A percentile compares a stretch with the other conserved stretches of the same genome.
Conservation (phyloP, 495 filamentous ascomycete genomes). For the Symbiotaphrina buchneri region DNA sequence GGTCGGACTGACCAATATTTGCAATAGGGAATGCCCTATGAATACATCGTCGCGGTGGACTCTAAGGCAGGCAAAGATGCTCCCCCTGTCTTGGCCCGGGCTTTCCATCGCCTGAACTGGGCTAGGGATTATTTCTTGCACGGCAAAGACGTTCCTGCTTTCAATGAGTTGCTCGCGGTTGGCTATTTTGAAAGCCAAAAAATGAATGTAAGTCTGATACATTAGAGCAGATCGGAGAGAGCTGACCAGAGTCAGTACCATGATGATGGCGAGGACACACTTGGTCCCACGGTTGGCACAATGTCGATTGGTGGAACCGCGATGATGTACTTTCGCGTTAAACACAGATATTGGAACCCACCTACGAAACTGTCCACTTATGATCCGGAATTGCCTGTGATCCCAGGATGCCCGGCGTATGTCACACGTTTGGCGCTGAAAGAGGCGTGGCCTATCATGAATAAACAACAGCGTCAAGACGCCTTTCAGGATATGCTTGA, state of each 20-base stretch:
- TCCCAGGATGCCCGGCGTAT: constrained; percentile 17
- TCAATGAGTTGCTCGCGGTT: constrained; percentile 57
- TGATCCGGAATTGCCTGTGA: constrained; percentile 8
- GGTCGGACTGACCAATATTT: no score
- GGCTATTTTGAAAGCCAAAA: constrained; percentile 51
- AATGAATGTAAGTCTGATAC: constrained; percentile 33
- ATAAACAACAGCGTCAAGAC: constrained; percentile 9
- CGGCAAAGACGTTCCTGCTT: constrained; percentile 14
- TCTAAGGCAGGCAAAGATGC: constrained; percentile 41
- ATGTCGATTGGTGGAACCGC: constrained; percentile 50
- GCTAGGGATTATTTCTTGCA: constrained; percentile 25
- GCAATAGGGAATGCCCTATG: constrained; percentile 66
- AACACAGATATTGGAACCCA: constrained; percentile 27
- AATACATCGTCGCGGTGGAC: constrained; percentile 48
- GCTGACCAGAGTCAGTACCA: constrained; percentile 36
- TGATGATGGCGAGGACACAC: constrained; percentile 58
- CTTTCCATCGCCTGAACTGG: constrained; percentile 42
- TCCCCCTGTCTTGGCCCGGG: constrained; percentile 26
- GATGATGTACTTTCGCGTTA: constrained; percentile 48
- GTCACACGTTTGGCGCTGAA: constrained; percentile 17
- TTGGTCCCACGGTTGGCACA: constrained; percentile 57
- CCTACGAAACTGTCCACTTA: constrained; percentile 11
- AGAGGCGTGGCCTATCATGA: constrained; percentile 7
- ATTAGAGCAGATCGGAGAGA: neutral
- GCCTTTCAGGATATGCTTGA: constrained; percentile 6